Evolutionary conservation across 78 protist species (phyloP).

Genomic region (Emiliania huxleyi): DNA sequence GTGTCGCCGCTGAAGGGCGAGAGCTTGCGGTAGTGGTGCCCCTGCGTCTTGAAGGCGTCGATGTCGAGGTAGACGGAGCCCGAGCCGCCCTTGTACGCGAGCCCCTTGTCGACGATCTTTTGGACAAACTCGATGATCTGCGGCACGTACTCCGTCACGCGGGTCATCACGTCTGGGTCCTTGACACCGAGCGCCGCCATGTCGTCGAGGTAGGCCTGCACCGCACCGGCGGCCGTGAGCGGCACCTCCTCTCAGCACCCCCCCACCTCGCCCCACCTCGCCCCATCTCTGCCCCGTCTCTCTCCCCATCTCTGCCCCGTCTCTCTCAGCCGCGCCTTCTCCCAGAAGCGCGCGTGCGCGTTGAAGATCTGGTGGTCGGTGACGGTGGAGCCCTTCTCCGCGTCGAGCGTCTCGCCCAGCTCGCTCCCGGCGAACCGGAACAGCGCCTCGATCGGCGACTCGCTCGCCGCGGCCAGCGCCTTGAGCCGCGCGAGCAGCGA

Average conservation of each 20-base stretch:
- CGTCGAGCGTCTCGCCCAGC: not conserved
- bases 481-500: too few species aligned
- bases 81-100: constrained; percentile 38
- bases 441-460: too few species aligned
- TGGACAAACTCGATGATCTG: constrained; percentile 82
- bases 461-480: too few species aligned
- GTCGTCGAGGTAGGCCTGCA: constrained; percentile 47
- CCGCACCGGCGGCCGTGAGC: too few species aligned
- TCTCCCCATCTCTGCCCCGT: too few species aligned
- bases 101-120: constrained; percentile 36
- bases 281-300: too few species aligned
- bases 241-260: too few species aligned
- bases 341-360: constrained; percentile 67
- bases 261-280: too few species aligned
- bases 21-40: constrained; percentile 43
- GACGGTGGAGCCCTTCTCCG: not conserved
- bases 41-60: not conserved
- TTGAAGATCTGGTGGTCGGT: not conserved
- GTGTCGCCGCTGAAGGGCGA: not conserved
- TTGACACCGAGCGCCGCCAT: not conserved
- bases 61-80: constrained; percentile 61
- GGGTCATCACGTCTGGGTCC: constrained; percentile 3
- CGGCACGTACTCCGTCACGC: constrained; percentile 84
- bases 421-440: not conserved
- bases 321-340: constrained; percentile 38